Conservation (phyloP, 2,329 filamentous ascomycete species). For the Aureobasidium lini region DNA sequence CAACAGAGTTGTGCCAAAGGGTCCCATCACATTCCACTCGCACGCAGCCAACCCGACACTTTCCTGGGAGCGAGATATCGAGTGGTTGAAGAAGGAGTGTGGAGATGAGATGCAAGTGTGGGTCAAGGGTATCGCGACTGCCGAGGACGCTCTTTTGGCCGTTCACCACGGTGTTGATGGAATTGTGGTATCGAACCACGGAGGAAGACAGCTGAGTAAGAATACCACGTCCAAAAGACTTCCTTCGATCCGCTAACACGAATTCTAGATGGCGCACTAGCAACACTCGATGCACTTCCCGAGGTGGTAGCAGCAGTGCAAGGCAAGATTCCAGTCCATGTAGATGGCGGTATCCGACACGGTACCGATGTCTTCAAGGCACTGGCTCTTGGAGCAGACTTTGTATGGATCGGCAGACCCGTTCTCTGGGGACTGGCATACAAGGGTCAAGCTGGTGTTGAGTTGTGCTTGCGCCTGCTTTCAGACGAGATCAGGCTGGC, state of each 20-base stretch:
- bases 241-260: not conserved
- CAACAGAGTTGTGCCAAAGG: conserved; percentile 23
- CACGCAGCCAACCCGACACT: conserved; percentile 34
- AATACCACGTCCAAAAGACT: too few relatives aligned
- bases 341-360: conserved; percentile 50
- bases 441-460: conserved; percentile 31
- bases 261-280: conserved; percentile 40
- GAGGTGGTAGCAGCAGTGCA: conserved; percentile 27
- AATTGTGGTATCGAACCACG: conserved; percentile 49
- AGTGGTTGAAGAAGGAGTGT: conserved; percentile 39
- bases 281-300: conserved; percentile 38
- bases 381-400: conserved; percentile 40
- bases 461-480: conserved; percentile 38
- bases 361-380: conserved; percentile 51
- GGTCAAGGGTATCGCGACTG: conserved; percentile 37
- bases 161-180: conserved; percentile 37
- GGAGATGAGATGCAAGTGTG: conserved; percentile 43
- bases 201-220: conserved; percentile 26
- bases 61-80: conserved; percentile 43
- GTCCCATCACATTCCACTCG: conserved; percentile 33
- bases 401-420: conserved; percentile 38
- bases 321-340: conserved; percentile 47
- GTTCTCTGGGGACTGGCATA: conserved; percentile 43
- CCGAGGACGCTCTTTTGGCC: conserved; percentile 37
- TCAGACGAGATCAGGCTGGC: conserved; percentile 32